Evolutionary conservation across 768 basidiomycete genomes (phyloP).

Genomic region (Boletus rex-veris): DNA sequence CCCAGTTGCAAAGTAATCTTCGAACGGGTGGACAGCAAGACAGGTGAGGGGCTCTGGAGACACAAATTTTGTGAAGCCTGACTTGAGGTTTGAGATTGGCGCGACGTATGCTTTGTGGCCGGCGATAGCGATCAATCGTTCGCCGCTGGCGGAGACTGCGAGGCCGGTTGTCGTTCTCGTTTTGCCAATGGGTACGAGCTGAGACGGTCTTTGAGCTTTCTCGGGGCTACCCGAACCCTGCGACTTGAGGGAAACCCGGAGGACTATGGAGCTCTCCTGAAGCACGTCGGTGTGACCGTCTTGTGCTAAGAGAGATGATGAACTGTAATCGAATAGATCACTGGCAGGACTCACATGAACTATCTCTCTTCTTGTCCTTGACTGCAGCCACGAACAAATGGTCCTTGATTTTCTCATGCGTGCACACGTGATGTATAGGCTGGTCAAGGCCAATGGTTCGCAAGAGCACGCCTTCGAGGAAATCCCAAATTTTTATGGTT

Average conservation of each 20-base stretch:
- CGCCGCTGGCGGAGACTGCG: constrained; percentile 69
- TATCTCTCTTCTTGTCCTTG: constrained; percentile 45
- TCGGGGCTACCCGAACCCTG: constrained; percentile 37
- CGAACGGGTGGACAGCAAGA: constrained; percentile 81
- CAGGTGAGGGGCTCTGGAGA: constrained; percentile 79
- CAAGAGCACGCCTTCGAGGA: constrained; percentile 76
- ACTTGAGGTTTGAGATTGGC: constrained; percentile 48
- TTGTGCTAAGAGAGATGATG: constrained; percentile 13
- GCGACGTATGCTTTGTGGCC: constrained; percentile 80
- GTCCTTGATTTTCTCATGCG: constrained; percentile 66
- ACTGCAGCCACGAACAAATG: constrained; percentile 66
- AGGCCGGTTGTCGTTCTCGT: constrained; percentile 60
- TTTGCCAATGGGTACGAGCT: constrained; percentile 62
- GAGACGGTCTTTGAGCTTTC: constrained; percentile 43
- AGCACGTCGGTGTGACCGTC: neutral
- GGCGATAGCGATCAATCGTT: constrained; percentile 71
- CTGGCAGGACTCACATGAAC: constrained; percentile 12
- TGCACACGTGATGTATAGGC: constrained; percentile 68
- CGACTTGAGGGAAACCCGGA: constrained; percentile 58
- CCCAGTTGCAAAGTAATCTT: constrained; percentile 95
- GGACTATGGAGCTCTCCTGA: constrained; percentile 44
- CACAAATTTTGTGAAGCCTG: constrained; percentile 79
- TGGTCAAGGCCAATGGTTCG: constrained; percentile 68
- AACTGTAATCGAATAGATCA: neutral
- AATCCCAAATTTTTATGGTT: constrained; percentile 90